Conservation (phyloP, 495 filamentous ascomycete species). For the Tuber melanosporum region DNA sequence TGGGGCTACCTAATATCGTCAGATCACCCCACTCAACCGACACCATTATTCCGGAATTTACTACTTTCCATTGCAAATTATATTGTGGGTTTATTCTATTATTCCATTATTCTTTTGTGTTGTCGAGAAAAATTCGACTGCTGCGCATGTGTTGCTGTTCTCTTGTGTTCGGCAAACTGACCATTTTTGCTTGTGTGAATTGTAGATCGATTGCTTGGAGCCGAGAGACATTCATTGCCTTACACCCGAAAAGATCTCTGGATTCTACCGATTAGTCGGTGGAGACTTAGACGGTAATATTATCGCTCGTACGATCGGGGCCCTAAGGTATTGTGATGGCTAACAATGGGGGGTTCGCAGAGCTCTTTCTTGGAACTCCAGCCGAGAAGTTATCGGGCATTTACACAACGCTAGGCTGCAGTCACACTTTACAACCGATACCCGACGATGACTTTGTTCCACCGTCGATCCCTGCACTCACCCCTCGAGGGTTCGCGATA, state of each 20-base stretch:
- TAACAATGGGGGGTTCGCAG: slow-evolving; percentile 28
- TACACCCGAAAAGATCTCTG: slow-evolving; percentile 72
- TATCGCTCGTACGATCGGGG: background rate
- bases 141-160: slow-evolving; percentile 5
- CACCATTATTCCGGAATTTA: slow-evolving; percentile 61
- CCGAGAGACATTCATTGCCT: slow-evolving; percentile 59
- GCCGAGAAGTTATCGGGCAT: slow-evolving; percentile 73
- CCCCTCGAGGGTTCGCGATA: slow-evolving; percentile 73
- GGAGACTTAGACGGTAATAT: slow-evolving; percentile 71
- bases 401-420: slow-evolving; percentile 84
- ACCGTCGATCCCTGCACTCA: slow-evolving; percentile 75
- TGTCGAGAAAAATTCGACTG: background rate
- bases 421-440: slow-evolving; percentile 64
- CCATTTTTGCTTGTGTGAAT: slow-evolving; percentile 18
- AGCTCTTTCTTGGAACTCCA: slow-evolving; percentile 74
- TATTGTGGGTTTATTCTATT: slow-evolving; percentile 58
- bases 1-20: slow-evolving; percentile 81
- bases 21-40: slow-evolving; percentile 60
- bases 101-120: background rate
- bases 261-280: slow-evolving; percentile 81
- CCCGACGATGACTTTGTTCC: slow-evolving; percentile 62
- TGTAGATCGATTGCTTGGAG: slow-evolving; percentile 57
- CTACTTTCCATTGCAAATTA: slow-evolving; percentile 69
- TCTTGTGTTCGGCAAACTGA: slow-evolving; percentile 12
- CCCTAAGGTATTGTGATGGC: slow-evolving; percentile 17